Base-by-base conservation (phyloP, 1,284 basidiomycete species). In the Coniferiporia weirii region DNA sequence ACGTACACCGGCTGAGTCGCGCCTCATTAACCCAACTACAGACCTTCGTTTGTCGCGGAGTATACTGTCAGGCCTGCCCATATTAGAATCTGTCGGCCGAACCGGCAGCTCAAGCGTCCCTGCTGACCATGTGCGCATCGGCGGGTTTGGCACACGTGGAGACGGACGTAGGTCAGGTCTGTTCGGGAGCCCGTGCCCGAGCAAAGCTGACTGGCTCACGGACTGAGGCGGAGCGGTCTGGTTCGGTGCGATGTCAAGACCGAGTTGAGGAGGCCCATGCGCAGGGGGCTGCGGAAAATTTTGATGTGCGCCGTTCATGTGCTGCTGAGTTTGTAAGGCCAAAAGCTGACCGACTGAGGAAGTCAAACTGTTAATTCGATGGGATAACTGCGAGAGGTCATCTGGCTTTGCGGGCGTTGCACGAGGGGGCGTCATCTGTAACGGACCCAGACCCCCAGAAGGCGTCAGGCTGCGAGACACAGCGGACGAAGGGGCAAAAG, bases 331-430 rank as follows among this genome's bases (percentile, higher is more conserved):
- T 69, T 91, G 88, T 38, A 91, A 70, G 9, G 85, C 85, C 17
- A 91, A 78, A 19, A 94, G 78, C 70, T 94, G 92, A 17, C 91
- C 88, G 51, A 95, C 91, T n/a, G 89, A 91, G 0, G 87, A 85
- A 32, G 91, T 93, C 63, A 95, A 75, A 12, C 87, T 89, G 65
- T 87, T 87, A 57, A 94, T 75, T 54, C 91, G 84, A 67, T 89
- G 88, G 8, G 89, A 87, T 45, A 95, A 87, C 50, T 84, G 81
- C 8, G 82, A 77, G 59, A 94, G 82, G 69, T 92, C 90, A 69
- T 90, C 88, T 13, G 63, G 54, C 44, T 64, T 63, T 34, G 59
- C 64, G 22, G 75, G 69, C 34, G 76, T 76, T 34, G 76, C 68
- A 72, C 87, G 85, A 69, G 87, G 85, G 27, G 87, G 86, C 20